Base-by-base conservation (phyloP, 257 asterid species). In the Solanum phureja region DNA sequence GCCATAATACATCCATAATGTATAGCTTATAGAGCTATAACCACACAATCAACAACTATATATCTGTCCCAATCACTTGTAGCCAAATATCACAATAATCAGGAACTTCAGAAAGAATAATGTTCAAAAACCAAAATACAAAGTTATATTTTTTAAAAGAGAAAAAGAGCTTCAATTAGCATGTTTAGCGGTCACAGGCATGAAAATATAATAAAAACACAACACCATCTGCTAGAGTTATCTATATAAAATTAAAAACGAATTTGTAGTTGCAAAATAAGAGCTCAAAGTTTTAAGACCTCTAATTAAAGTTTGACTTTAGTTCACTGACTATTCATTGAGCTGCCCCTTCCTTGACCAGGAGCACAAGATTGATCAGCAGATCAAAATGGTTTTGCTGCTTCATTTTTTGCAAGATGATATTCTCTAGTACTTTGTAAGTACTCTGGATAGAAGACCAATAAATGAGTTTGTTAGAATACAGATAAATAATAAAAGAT, bases 361-460 rank as follows among this genome's bases (percentile, higher is more conserved):
- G 31, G 46, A 38, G 69, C 74, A 37, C 10, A 71, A 16, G 52
- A 21, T 58, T 2, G 11, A 46, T 75, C 72, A n/a, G 21, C 5
- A 49, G 31, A 23, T 91, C 93, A 91, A 87, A 93, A 88, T 87
- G 89, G 88, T 91, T 76, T 89, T 29, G 73, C 44, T 37, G 86
- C 58, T 35, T 91, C 98, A 68, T 90, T 93, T 84, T 92, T 90
- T 21, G 92, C 92, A 68, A 95, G 92, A 16, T 94, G 95, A 76
- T 91, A 92, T 64, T 93, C 94, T 75, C 90, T 89, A 74, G 96
- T 94, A 90, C 94, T 95, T 91, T 92, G 91, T 88, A 88, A 94
- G 62, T 97, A 94, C 31, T 91, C 98, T 95, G 93, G 24, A 84
- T 16, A 46, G 27, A 79, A 79, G 37, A 46, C 1, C 3, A 79